These are phyloP conservation scores for Orbilia oligospora DNA, from an alignment of 2,329 filamentous ascomycete genomes.

Conservation along the genomic window DNA sequence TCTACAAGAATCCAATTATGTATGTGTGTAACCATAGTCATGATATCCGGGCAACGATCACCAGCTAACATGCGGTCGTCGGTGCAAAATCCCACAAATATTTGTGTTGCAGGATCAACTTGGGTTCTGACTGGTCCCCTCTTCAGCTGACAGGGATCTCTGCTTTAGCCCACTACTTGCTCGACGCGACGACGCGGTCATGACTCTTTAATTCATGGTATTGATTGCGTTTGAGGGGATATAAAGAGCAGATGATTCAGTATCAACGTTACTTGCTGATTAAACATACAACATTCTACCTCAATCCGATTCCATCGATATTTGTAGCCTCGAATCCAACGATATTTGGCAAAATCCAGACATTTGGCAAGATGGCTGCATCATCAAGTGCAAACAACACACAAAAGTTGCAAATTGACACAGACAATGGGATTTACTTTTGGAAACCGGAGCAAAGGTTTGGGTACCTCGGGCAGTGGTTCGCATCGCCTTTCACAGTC, in stretches of 20 bases:
- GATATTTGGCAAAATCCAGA: neutral
- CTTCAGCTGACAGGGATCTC: neutral
- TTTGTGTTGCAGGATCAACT: conserved; percentile 14
- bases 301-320: conserved; percentile 2
- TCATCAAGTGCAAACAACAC: conserved; percentile 54
- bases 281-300: conserved; percentile 17
- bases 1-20: neutral
- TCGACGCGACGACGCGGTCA: conserved; percentile 15
- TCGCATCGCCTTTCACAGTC: conserved; percentile 70
- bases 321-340: no score
- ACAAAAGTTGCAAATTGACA: conserved; percentile 40
- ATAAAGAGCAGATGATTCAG: conserved; percentile 45
- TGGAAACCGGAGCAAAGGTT: conserved; percentile 70
- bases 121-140: neutral
- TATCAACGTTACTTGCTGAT: conserved; percentile 12
- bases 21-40: neutral
- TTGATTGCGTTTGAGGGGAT: neutral
- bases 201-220: conserved; percentile 44
- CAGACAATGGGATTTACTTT: conserved; percentile 67
- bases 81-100: conserved; percentile 9
- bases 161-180: conserved; percentile 5
- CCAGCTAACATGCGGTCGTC: neutral
- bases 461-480: conserved; percentile 77
- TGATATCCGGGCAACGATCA: no score
- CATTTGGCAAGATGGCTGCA: conserved; percentile 49